Conservation (phyloP, 2,329 filamentous ascomycete genomes). For the Xylariaceae sp. region DNA sequence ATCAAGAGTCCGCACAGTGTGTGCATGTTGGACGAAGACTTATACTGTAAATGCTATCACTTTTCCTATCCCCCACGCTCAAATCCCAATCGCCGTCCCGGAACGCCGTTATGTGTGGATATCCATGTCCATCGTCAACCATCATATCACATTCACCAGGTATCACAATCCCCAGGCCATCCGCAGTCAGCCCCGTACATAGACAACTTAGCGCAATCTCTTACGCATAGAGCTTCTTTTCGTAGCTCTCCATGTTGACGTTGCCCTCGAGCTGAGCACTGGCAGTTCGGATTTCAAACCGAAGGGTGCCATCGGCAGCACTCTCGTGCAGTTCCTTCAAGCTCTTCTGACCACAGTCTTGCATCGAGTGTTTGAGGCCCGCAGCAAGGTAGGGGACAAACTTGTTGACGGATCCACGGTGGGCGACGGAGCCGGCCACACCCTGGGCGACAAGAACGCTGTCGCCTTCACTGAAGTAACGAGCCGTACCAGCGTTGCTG, state of each 20-base stretch:
- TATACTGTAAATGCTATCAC: not conserved
- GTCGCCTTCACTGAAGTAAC: slow-evolving; percentile 98
- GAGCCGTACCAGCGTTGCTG: slow-evolving; percentile 91
- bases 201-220: not conserved
- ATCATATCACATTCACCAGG: not conserved
- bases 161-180: not conserved
- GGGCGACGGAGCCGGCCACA: slow-evolving; percentile 81
- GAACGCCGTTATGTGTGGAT: not conserved
- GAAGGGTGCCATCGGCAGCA: slow-evolving; percentile 71
- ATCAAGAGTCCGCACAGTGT: too few relatives aligned
- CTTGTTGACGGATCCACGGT: slow-evolving; percentile 83
- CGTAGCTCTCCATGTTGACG: slow-evolving; percentile 97
- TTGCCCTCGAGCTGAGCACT: slow-evolving; percentile 96
- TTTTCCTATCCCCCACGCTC: not conserved
- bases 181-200: not conserved
- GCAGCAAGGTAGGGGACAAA: slow-evolving; percentile 95
- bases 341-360: slow-evolving; percentile 88
- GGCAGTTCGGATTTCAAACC: slow-evolving; percentile 91
- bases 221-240: slow-evolving; percentile 98
- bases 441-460: slow-evolving; percentile 93
- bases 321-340: slow-evolving; percentile 72
- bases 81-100: not conserved
- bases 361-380: slow-evolving; percentile 94
- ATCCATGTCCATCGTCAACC: not conserved
- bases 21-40: too few relatives aligned